Base-by-base conservation (phyloP, 805 yeast species). In the Kazachstania taianensis region DNA sequence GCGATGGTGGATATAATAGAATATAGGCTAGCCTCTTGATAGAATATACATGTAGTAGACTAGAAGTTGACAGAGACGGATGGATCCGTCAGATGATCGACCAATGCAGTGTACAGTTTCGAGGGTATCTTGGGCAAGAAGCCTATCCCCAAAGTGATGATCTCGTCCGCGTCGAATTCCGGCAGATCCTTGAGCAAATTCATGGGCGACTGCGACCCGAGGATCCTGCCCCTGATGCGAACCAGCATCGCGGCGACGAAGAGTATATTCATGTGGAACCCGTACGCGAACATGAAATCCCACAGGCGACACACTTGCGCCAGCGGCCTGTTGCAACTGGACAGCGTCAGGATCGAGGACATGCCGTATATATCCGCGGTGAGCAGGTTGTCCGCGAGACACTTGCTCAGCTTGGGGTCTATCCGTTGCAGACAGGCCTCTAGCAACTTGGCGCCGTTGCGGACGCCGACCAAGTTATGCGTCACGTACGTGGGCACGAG, bases 231-330 rank as follows among this genome's bases (percentile, higher is more conserved):
- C 39, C 96, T 64, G 40, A 81, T 77, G 28, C 79, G 63, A 4
- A 82, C 75, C 16, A 86, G 61, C 53, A 94, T 2, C 1, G 96
- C 89, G 7, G 85, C 83, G 3, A 86, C 74, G 45, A 85, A 81
- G 26, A 87, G 63, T 20, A 87, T 71, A 58, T 87, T 86, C 77
- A 85, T 70, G 50, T 87, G 95, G 14, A 81, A 74, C 0, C 96
- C 96, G 49, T 83, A 86, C 3, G 96, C 94, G 57, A 86, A 81
- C 47, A 85, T 60, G 45, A 86, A 81, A 55, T 86, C 96, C 96
- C 96, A 86, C 13, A 86, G 65, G 39, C 75, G 72, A 26, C 86
- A 59, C 1, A 82, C 81, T 43, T 86, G 84, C 22, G 65, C 61
- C 30, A 87, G 62, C 0, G 95, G 87, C 7, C 94, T 94, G 5